Conservation (phyloP, 2,329 filamentous ascomycete species). For the Polychaeton citri region DNA sequence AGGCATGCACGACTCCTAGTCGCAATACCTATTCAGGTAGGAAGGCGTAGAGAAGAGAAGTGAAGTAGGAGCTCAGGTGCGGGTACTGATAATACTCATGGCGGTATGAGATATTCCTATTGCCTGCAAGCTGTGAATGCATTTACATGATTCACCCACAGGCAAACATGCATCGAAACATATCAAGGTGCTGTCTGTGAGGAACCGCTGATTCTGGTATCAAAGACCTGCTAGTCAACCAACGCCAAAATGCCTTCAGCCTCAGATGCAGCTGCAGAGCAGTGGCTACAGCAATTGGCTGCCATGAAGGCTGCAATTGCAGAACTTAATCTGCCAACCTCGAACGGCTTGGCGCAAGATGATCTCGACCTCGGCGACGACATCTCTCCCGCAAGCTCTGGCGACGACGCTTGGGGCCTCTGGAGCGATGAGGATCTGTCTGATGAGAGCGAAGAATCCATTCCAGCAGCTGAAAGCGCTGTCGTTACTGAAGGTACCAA, state of each 20-base stretch:
- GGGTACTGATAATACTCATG: no score
- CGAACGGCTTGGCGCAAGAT: constrained; percentile 31
- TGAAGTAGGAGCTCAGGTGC: no score
- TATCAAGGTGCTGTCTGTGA: no score
- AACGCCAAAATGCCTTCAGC: constrained; percentile 23
- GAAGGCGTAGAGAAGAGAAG: no score
- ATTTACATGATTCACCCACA: no score
- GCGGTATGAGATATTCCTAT: no score
- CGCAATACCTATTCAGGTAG: no score
- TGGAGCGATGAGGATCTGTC: constrained; percentile 64
- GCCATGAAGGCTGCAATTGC: constrained; percentile 80
- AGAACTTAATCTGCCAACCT: constrained; percentile 46
- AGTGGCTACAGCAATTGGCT: constrained; percentile 76
- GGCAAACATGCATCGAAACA: no score
- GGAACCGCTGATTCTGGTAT: no score
- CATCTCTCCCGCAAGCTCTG: constrained; percentile 45
- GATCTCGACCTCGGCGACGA: constrained; percentile 43
- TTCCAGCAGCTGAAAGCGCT: constrained; percentile 27
- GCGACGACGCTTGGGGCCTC: constrained; percentile 85
- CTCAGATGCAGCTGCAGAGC: constrained; percentile 35
- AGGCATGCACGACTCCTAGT: no score
- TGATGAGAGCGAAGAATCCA: constrained; percentile 51
- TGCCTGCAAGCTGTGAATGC: no score
- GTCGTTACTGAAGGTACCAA: constrained; percentile 10
- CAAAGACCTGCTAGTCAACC: no score